phyloP scores from a whole-genome alignment of 2,329 filamentous ascomycete species.

The Sclerotiophoma versabilis region DNA sequence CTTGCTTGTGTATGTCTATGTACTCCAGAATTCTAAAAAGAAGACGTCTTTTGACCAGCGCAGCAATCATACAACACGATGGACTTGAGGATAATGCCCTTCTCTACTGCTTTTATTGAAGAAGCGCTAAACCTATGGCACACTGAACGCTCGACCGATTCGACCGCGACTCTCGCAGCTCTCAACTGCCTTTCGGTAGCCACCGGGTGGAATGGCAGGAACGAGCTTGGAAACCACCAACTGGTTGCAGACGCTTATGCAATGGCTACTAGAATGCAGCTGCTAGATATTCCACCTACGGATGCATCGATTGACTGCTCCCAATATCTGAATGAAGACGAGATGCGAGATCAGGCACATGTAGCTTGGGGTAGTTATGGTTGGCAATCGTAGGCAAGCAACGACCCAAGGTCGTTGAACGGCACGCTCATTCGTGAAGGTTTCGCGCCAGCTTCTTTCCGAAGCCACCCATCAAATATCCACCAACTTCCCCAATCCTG shows the following conservation, averaged over 20 bases:
- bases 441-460: conserved; percentile 6
- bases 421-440: conserved; percentile 7
- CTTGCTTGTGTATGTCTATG: conserved; percentile 16
- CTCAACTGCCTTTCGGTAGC: conserved; percentile 15
- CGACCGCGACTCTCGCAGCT: conserved; percentile 8
- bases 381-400: conserved; percentile 10
- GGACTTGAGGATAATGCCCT: neutral
- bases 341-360: conserved; percentile 2
- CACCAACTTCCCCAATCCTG: conserved; percentile 1
- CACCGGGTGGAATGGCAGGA: neutral
- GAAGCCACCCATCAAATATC: conserved; percentile 2
- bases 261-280: conserved; percentile 12
- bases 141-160: conserved; percentile 12
- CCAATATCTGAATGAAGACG: neutral
- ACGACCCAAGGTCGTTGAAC: neutral
- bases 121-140: conserved; percentile 14
- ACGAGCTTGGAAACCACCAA: conserved; percentile 7
- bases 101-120: neutral
- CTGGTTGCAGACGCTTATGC: conserved; percentile 11
- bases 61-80: conserved; percentile 14
- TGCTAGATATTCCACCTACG: conserved; percentile 1
- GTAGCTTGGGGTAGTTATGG: conserved; percentile 9
- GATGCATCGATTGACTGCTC: neutral
- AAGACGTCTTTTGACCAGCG: conserved; percentile 1
- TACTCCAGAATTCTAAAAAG: too few relatives aligned